These are phyloP conservation scores for Erigeron philadelphicus DNA, from an alignment of 140 eudicot genomes.

Conservation along the genomic window DNA sequence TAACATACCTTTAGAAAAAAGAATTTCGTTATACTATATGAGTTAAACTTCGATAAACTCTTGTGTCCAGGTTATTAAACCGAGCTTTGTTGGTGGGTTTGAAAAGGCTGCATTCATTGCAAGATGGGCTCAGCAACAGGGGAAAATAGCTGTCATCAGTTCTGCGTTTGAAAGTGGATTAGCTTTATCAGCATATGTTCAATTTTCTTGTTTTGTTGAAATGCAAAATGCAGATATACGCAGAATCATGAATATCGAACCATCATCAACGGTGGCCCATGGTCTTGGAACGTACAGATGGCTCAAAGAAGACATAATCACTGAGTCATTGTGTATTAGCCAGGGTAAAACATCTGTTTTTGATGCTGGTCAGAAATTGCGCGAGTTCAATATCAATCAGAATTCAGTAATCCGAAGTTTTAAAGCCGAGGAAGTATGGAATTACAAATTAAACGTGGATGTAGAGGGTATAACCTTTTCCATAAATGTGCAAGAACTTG, in stretches of 20 bases:
- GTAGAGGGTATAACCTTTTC: constrained; percentile 38
- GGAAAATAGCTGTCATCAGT: constrained; percentile 78
- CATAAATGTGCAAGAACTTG: constrained; percentile 59
- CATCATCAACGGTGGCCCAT: constrained; percentile 47
- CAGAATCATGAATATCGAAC: constrained; percentile 43
- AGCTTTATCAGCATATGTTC: constrained; percentile 68
- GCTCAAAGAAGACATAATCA: constrained; percentile 65
- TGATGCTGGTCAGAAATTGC: constrained; percentile 56
- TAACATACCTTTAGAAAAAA: neutral
- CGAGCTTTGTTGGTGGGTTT: constrained; percentile 84
- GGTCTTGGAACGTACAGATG: constrained; percentile 96
- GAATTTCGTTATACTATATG: neutral
- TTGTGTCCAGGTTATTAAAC: constrained; percentile 69
- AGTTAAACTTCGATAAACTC: constrained; percentile 3
- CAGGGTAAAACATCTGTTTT: constrained; percentile 52
- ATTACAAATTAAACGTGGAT: constrained; percentile 40
- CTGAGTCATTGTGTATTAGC: constrained; percentile 34
- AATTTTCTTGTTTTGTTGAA: constrained; percentile 68
- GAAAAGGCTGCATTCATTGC: constrained; percentile 89
- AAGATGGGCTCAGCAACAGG: constrained; percentile 85
- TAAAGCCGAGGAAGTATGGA: constrained; percentile 23
- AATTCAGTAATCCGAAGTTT: constrained; percentile 27
- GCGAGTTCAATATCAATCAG: constrained; percentile 38
- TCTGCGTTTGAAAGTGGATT: constrained; percentile 79
- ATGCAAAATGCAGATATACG: constrained; percentile 50